phyloP scores from a whole-genome alignment of 2,329 filamentous ascomycete species.

The Pseudogymnoascus sp. region DNA sequence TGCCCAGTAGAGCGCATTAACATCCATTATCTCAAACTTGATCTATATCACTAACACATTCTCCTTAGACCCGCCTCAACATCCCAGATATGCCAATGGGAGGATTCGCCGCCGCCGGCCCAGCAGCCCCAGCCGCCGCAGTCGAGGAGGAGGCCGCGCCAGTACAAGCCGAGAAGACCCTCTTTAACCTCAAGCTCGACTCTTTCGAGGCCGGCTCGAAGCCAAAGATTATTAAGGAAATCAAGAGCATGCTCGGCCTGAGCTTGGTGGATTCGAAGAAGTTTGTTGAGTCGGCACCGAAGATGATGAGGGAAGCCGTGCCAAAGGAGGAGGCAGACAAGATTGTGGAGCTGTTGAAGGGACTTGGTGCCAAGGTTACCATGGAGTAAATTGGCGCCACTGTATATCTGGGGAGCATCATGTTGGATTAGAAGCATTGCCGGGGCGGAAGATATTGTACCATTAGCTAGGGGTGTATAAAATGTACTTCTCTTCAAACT shows the following conservation, averaged over 20 bases:
- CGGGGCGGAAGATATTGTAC: conserved; percentile 22
- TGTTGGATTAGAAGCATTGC: conserved; percentile 14
- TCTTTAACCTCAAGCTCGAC: conserved; percentile 93
- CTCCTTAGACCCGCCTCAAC: conserved; percentile 72
- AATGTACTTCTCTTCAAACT: conserved; percentile 18
- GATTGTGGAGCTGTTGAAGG: conserved; percentile 93
- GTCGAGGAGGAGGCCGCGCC: conserved; percentile 85
- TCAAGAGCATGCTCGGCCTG: conserved; percentile 91
- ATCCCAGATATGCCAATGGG: conserved; percentile 96
- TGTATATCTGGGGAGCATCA: conserved; percentile 5
- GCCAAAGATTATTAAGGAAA: conserved; percentile 99
- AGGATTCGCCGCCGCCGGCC: conserved; percentile 63
- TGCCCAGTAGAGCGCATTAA: not conserved
- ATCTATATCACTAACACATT: conserved; percentile 9
- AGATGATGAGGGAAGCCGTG: conserved; percentile 98
- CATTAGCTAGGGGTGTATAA: conserved; percentile 28
- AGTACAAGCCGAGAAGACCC: conserved; percentile 86
- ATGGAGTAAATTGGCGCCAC: conserved; percentile 53
- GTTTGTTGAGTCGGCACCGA: conserved; percentile 96
- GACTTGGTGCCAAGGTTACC: conserved; percentile 73
- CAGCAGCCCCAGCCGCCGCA: conserved; percentile 52
- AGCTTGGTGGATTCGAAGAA: conserved; percentile 99
- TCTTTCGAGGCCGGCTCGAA: conserved; percentile 83
- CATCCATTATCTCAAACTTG: not conserved
- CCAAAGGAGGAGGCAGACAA: conserved; percentile 99